Conservation (phyloP, 768 basidiomycete genomes). For the Lactarius akahatsu region DNA sequence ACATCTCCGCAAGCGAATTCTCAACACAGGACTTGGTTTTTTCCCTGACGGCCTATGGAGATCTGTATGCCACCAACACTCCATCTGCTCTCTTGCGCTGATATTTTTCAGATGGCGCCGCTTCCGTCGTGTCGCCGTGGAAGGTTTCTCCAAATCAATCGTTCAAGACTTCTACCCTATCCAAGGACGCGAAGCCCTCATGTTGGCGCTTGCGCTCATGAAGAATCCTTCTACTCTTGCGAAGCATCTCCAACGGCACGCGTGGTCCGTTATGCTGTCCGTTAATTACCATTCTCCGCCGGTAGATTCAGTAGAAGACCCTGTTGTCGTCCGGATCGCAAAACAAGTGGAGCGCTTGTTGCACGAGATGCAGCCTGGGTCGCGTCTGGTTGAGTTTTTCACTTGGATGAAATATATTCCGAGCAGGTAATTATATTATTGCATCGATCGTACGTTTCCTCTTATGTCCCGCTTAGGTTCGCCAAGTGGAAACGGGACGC, state of each 20-base stretch:
- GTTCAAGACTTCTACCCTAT: slow-evolving; percentile 33
- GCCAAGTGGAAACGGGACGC: too few relatives aligned
- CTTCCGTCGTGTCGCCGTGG: slow-evolving; percentile 31
- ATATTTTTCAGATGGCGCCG: slow-evolving; percentile 28
- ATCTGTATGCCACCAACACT: slow-evolving; percentile 5
- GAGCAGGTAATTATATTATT: too few relatives aligned
- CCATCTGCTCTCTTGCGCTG: not conserved
- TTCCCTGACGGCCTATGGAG: slow-evolving; percentile 31
- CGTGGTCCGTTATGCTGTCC: slow-evolving; percentile 31
- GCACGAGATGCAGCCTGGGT: too few relatives aligned
- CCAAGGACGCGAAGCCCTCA: slow-evolving; percentile 35
- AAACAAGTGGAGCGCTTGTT: too few relatives aligned
- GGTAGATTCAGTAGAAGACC: too few relatives aligned
- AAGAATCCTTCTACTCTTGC: slow-evolving; percentile 31
- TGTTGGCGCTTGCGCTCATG: slow-evolving; percentile 31
- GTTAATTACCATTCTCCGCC: too few relatives aligned
- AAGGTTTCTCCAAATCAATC: slow-evolving; percentile 32
- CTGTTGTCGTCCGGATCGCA: too few relatives aligned
- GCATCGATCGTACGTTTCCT: too few relatives aligned
- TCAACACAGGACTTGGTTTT: slow-evolving; percentile 33
- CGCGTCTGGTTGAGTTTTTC: too few relatives aligned
- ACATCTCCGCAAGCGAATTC: slow-evolving; percentile 34
- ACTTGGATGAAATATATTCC: too few relatives aligned
- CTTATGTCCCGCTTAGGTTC: too few relatives aligned
- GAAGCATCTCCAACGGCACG: slow-evolving; percentile 30